phyloP scores from a whole-genome alignment of 306 rosid species.

The Cercis canadensis region DNA sequence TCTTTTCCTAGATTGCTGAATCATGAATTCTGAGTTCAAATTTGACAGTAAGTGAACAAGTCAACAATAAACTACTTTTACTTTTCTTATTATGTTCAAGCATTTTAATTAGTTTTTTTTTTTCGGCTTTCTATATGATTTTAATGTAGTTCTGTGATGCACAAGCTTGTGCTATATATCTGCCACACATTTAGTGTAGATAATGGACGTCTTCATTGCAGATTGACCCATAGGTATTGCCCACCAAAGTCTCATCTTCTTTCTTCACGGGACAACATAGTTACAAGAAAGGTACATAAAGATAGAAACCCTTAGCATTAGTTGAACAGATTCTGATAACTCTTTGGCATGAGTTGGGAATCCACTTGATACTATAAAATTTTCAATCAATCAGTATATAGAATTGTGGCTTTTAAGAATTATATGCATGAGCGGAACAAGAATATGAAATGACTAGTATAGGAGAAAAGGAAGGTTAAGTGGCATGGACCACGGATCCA shows the following conservation, averaged over 20 bases:
- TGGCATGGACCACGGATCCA: constrained; percentile 55
- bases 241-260: neutral
- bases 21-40: no score
- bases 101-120: neutral
- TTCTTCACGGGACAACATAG: neutral
- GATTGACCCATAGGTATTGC: constrained; percentile 21
- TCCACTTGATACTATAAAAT: neutral
- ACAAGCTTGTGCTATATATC: neutral
- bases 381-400: neutral
- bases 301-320: constrained; percentile 7
- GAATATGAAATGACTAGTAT: neutral
- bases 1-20: no score
- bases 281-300: neutral
- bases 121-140: no score
- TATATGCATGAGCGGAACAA: no score
- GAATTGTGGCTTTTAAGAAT: no score
- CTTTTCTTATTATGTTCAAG: neutral
- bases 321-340: constrained; percentile 4
- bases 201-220: constrained; percentile 23
- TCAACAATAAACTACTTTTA: no score
- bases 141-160: no score
- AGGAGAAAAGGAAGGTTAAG: neutral
- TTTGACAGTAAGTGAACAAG: no score
- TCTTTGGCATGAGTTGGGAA: neutral
- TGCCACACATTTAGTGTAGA: neutral